A percentile compares a stretch with the other conserved stretches of the same genome.
Evolutionary conservation across 495 filamentous ascomycete genomes (phyloP).

Genomic region (Hypoxylon rickii): DNA sequence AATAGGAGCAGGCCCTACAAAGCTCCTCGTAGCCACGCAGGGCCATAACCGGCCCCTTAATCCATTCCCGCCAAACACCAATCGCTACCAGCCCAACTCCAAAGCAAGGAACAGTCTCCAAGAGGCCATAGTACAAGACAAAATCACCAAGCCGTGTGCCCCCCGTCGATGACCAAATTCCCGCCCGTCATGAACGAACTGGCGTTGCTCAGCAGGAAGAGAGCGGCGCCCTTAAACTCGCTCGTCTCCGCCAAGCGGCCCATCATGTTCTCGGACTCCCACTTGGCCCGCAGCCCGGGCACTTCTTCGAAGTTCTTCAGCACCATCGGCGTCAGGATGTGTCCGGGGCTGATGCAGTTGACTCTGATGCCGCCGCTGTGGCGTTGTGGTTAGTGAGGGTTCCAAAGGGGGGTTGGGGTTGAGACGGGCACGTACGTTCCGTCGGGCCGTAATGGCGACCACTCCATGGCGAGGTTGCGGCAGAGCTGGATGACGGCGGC

Average conservation of each 20-base stretch:
- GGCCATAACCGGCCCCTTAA: background rate
- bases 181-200: constrained; percentile 74
- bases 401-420: too few relatives aligned
- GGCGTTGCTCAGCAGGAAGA: constrained; percentile 63
- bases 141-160: constrained; percentile 58
- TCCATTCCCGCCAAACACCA: constrained; percentile 3
- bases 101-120: too few relatives aligned
- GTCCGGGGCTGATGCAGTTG: constrained; percentile 69
- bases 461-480: constrained; percentile 72
- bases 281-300: constrained; percentile 60
- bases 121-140: too few relatives aligned
- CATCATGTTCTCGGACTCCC: constrained; percentile 74
- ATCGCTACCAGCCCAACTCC: constrained; percentile 7
- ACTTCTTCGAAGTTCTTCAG: constrained; percentile 67
- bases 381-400: too few relatives aligned
- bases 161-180: constrained; percentile 64
- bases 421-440: too few relatives aligned
- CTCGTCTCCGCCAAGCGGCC: constrained; percentile 63
- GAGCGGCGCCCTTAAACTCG: constrained; percentile 68
- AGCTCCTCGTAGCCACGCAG: background rate
- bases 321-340: constrained; percentile 77
- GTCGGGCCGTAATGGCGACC: constrained; percentile 54
- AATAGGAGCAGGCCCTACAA: background rate
- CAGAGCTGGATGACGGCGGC: constrained; percentile 70
- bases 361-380: constrained; percentile 71